These are phyloP conservation scores for Capronia coronata DNA, from an alignment of 2,329 filamentous ascomycete genomes.

Conservation along the genomic window DNA sequence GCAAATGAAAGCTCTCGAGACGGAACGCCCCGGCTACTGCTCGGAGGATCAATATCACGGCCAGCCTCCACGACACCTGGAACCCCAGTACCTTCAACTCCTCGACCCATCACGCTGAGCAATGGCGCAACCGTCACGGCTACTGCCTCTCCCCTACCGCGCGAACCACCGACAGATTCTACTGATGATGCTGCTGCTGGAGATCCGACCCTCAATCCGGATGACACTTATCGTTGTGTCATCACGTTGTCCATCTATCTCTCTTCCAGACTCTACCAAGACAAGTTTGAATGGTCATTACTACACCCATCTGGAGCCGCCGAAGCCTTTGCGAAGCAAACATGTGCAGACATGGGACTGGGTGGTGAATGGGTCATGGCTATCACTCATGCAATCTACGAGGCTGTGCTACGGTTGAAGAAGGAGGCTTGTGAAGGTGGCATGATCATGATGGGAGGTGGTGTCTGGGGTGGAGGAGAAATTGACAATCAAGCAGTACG, in stretches of 20 bases:
- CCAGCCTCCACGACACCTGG: conserved; percentile 26
- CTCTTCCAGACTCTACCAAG: conserved; percentile 83
- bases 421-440: conserved; percentile 95
- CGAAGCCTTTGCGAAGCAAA: conserved; percentile 85
- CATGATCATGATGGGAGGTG: conserved; percentile 59
- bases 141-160: conserved; percentile 57
- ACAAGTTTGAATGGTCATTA: conserved; percentile 97
- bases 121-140: conserved; percentile 54
- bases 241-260: conserved; percentile 87
- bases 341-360: conserved; percentile 84
- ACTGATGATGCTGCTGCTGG: conserved; percentile 9
- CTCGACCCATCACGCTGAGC: conserved; percentile 42
- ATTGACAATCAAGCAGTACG: conserved; percentile 85
- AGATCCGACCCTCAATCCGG: conserved; percentile 62
- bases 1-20: conserved; percentile 45
- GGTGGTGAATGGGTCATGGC: conserved; percentile 89
- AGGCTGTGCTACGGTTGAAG: conserved; percentile 83
- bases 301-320: conserved; percentile 86
- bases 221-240: conserved; percentile 91
- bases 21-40: conserved; percentile 41
- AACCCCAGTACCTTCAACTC: conserved; percentile 40
- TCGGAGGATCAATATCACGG: conserved; percentile 24
- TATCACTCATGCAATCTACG: conserved; percentile 94
- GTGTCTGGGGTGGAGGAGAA: conserved; percentile 55
- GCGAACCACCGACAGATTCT: conserved; percentile 15